These are phyloP conservation scores for Exophiala lecanii-corni DNA, from an alignment of 2,329 filamentous ascomycete species.

Conservation along the genomic window DNA sequence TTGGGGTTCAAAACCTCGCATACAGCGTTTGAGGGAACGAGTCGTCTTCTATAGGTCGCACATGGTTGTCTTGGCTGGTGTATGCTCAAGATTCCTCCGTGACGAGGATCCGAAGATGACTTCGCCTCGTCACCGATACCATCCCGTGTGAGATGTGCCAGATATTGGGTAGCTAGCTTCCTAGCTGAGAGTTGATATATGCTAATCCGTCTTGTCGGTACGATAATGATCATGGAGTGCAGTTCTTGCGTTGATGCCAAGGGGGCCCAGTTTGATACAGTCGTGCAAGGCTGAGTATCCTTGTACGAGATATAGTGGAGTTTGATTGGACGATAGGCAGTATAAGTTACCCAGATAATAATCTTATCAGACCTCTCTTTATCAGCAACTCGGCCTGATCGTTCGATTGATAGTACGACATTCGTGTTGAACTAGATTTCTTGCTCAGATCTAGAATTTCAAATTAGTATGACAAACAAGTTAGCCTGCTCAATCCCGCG, in stretches of 20 bases:
- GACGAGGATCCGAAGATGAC: not conserved
- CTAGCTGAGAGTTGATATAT: too few species aligned
- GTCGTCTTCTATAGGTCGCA: not conserved
- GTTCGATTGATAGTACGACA: not conserved
- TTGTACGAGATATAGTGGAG: constrained; percentile 4
- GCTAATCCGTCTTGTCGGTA: too few species aligned
- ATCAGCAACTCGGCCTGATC: not conserved
- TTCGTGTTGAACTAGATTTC: not conserved
- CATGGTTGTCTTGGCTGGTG: not conserved
- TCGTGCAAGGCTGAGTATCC: not conserved
- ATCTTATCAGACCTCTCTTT: too few species aligned
- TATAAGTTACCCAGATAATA: not conserved
- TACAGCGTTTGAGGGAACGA: not conserved
- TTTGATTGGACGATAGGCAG: constrained; percentile 5
- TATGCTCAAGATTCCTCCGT: not conserved
- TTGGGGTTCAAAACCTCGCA: not conserved
- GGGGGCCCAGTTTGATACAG: too few species aligned
- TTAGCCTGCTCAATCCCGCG: too few species aligned
- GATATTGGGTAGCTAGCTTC: too few species aligned
- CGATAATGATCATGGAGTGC: too few species aligned
- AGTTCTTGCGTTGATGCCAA: too few species aligned
- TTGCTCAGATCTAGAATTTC: too few species aligned
- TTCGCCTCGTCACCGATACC: too few species aligned
- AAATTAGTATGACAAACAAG: too few species aligned
- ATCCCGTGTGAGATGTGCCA: too few species aligned